Evolutionary conservation across 306 rosid genomes (phyloP).

Genomic region (Vigna unguiculata): DNA sequence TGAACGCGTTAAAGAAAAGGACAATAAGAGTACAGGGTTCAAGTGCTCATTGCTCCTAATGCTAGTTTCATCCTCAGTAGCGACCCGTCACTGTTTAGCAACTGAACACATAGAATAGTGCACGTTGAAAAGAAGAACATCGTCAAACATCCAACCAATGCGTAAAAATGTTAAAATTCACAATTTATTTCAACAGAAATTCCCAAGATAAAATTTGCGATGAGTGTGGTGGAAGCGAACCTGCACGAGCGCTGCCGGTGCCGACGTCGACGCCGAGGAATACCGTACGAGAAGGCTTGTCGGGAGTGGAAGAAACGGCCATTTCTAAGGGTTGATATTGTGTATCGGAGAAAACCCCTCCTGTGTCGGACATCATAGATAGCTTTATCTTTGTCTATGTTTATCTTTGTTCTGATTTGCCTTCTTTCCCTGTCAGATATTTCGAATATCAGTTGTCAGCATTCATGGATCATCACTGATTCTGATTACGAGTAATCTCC

Average conservation of each 20-base stretch:
- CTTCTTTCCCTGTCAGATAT: slow-evolving; percentile 4
- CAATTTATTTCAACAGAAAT: not conserved
- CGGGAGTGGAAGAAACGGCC: slow-evolving; percentile 47
- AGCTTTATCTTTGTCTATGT: slow-evolving; percentile 1
- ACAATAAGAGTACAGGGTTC: not conserved
- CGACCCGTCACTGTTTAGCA: not conserved
- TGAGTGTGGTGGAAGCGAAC: slow-evolving; percentile 45
- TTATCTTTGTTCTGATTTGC: slow-evolving; percentile 7
- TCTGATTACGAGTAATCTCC: not conserved
- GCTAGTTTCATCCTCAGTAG: not conserved
- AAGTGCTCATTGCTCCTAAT: not conserved
- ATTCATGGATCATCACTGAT: not conserved
- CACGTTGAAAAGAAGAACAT: not conserved
- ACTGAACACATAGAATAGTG: not conserved
- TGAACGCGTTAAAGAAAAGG: not conserved
- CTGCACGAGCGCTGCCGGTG: slow-evolving; percentile 97
- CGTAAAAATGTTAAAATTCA: not conserved
- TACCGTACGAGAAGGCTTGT: slow-evolving; percentile 51
- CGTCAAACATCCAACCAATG: not conserved
- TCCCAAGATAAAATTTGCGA: not conserved
- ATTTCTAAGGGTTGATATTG: slow-evolving; percentile 57
- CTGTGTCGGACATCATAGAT: slow-evolving; percentile 45
- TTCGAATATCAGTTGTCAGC: slow-evolving; percentile 3
- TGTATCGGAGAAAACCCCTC: slow-evolving; percentile 37
- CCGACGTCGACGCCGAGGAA: slow-evolving; percentile 96